Percentiles rank a stretch among this genome's conserved stretches.
phyloP scores from a whole-genome alignment of 192 early-diverging fungal species.

The Phlyctochytrium planicorne region DNA sequence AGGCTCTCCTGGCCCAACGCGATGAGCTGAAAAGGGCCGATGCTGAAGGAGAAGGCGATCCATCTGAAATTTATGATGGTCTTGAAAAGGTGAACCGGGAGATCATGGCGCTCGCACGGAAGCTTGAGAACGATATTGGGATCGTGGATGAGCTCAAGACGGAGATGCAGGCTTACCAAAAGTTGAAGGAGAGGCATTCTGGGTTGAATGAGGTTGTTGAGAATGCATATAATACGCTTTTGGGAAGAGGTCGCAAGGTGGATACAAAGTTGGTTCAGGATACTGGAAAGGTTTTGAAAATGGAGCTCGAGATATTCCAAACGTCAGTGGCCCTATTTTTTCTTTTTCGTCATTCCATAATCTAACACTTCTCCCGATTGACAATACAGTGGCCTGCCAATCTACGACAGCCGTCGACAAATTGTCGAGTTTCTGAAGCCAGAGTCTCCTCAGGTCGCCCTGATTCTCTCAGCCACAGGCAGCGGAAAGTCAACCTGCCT shows the following conservation, averaged over 20 bases:
- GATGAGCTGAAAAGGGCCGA: too few species aligned
- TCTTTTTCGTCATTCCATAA: not conserved
- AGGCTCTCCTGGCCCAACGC: too few species aligned
- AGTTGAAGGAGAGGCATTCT: slow-evolving; percentile 3
- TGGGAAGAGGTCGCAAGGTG: not conserved
- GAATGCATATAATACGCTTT: not conserved
- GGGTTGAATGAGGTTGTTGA: slow-evolving; percentile 3
- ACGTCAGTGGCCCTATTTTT: slow-evolving; percentile 13
- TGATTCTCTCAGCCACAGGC: slow-evolving; percentile 24
- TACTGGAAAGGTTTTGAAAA: slow-evolving; percentile 7
- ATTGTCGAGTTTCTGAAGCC: slow-evolving; percentile 15
- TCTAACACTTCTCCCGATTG: not conserved
- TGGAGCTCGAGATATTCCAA: slow-evolving; percentile 22
- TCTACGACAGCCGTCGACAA: slow-evolving; percentile 11
- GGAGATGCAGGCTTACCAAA: slow-evolving; percentile 1
- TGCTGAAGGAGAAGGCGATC: too few species aligned
- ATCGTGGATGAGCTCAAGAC: slow-evolving; percentile 2
- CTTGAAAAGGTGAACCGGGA: too few species aligned
- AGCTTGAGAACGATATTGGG: slow-evolving; percentile 3
- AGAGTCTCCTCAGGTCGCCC: not conserved
- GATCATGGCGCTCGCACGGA: too few species aligned
- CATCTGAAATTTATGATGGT: too few species aligned
- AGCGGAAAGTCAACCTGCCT: slow-evolving; percentile 28
- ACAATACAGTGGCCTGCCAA: slow-evolving; percentile 20
- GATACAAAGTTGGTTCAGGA: not conserved